Conservation (phyloP, 305 asterid genomes). For the Fraxinus baroniana region DNA sequence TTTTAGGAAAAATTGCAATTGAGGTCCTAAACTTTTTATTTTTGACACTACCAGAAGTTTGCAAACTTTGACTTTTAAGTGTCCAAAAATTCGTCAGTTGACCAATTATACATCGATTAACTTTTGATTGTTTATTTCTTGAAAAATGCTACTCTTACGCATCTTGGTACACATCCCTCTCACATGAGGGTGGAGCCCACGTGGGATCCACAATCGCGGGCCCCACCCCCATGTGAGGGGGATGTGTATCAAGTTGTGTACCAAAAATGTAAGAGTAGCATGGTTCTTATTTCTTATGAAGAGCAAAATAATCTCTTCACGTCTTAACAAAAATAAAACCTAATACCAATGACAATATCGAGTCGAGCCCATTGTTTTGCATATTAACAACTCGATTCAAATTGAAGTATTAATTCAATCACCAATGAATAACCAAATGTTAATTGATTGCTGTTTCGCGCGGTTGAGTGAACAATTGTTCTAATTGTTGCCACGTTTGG, state of each 20-base stretch:
- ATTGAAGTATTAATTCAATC: neutral
- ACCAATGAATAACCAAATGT: slow-evolving; percentile 21
- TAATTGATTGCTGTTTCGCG: slow-evolving; percentile 18
- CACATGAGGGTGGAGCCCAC: too few species aligned
- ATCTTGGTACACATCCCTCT: too few species aligned
- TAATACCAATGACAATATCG: neutral
- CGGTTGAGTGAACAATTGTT: too few species aligned
- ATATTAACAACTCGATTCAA: neutral
- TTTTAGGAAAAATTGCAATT: neutral
- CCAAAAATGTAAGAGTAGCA: too few species aligned
- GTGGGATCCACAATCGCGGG: too few species aligned
- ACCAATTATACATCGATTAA: neutral
- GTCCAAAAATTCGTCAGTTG: neutral
- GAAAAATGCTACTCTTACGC: too few species aligned
- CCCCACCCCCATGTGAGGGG: too few species aligned
- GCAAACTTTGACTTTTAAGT: neutral
- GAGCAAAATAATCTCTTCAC: neutral
- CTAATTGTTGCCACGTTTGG: too few species aligned
- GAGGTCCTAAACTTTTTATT: neutral
- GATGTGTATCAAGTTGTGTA: too few species aligned
- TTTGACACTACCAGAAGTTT: neutral
- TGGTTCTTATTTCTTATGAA: too few species aligned
- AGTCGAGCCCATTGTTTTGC: neutral
- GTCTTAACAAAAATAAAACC: neutral
- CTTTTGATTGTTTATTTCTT: too few species aligned